phyloP scores from a whole-genome alignment of 805 yeast species.

The Sugiyamaella smithiae region DNA sequence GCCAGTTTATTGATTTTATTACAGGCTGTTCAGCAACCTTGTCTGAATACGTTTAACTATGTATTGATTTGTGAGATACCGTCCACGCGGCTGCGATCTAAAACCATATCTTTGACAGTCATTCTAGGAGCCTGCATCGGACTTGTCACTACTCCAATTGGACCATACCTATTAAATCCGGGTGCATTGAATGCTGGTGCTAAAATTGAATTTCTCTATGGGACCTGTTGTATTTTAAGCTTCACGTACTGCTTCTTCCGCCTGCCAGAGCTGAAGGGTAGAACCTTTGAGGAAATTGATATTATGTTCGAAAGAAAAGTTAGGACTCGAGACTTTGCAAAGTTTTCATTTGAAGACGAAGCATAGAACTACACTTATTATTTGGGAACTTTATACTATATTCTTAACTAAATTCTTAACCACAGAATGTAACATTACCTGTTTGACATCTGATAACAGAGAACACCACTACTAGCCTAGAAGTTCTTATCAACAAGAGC shows the following conservation, averaged over 20 bases:
- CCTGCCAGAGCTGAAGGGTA: conserved; percentile 54
- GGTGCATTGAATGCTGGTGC: conserved; percentile 44
- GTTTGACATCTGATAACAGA: too few relatives aligned
- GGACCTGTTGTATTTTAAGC: conserved; percentile 34
- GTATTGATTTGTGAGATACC: conserved; percentile 37
- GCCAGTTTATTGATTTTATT: conserved; percentile 47
- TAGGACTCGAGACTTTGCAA: conserved; percentile 28
- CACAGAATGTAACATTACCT: too few relatives aligned
- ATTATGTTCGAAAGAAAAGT: conserved; percentile 37
- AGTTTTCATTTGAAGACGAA: conserved; percentile 8
- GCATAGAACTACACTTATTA: too few relatives aligned
- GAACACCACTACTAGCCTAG: too few relatives aligned
- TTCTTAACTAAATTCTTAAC: too few relatives aligned
- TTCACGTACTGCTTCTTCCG: conserved; percentile 46
- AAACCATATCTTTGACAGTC: conserved; percentile 42
- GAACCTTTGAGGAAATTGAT: conserved; percentile 58
- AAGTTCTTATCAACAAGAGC: neutral
- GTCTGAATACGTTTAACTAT: conserved; percentile 28
- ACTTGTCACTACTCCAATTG: conserved; percentile 31
- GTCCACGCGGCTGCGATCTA: conserved; percentile 41
- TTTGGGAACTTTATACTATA: too few relatives aligned
- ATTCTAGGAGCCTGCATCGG: conserved; percentile 25
- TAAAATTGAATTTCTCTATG: conserved; percentile 47
- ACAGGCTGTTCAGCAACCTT: conserved; percentile 44
- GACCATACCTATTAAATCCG: conserved; percentile 48